phyloP scores from a whole-genome alignment of 176 grass and related monocot genomes.

The Triticum dicoccoides region DNA sequence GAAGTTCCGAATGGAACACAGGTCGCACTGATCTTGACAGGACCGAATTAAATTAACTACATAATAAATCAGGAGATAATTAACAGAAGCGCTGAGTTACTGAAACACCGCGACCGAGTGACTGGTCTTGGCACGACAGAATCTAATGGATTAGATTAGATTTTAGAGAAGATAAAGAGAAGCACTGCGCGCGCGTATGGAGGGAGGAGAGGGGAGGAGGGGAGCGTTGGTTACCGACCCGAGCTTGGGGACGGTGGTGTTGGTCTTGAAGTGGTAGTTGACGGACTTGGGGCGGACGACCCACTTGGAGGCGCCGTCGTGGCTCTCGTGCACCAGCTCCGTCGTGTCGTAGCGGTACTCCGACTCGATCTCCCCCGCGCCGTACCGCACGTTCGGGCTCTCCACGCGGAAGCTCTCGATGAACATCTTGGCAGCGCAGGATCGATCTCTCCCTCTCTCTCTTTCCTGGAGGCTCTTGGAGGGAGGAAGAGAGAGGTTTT shows the following conservation, averaged over 20 bases:
- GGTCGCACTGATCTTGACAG: too few relatives aligned
- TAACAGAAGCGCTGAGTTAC: too few relatives aligned
- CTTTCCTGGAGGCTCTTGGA: neutral
- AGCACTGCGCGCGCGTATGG: neutral
- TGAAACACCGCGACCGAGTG: too few relatives aligned
- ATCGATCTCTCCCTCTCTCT: neutral
- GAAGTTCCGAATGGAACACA: neutral
- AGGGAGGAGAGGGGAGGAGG: too few relatives aligned
- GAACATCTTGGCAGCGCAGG: conserved; percentile 53
- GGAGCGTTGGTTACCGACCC: conserved; percentile 34
- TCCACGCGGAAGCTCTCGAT: conserved; percentile 95
- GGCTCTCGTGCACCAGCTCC: conserved; percentile 84
- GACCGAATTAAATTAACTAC: too few relatives aligned
- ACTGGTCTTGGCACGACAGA: too few relatives aligned
- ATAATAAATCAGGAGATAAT: too few relatives aligned
- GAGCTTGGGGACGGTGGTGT: conserved; percentile 75
- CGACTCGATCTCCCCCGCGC: conserved; percentile 73
- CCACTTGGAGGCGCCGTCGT: conserved; percentile 73
- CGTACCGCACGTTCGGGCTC: conserved; percentile 80
- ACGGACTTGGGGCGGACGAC: conserved; percentile 81
- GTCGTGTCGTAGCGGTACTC: conserved; percentile 93
- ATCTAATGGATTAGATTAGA: too few relatives aligned
- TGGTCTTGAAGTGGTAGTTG: conserved; percentile 80
- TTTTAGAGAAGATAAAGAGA: neutral
- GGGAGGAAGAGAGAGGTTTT: neutral